These are phyloP conservation scores for Musa itinerans DNA, from an alignment of 176 grass and related monocot genomes.

Conservation along the genomic window DNA sequence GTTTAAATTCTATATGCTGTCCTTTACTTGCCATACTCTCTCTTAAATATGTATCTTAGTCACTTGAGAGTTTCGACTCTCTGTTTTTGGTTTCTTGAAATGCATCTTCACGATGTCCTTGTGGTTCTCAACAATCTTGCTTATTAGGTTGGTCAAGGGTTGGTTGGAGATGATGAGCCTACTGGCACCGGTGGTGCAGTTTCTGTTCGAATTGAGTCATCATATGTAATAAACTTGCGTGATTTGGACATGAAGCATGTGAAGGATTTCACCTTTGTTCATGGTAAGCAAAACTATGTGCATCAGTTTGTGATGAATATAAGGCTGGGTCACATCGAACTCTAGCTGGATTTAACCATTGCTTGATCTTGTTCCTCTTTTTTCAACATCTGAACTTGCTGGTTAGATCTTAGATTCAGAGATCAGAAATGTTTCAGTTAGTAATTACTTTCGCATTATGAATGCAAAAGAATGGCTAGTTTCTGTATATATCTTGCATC, in stretches of 20 bases:
- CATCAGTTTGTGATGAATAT: not conserved
- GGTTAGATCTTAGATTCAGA: not conserved
- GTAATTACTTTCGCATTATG: not conserved
- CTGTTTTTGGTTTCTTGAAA: not conserved
- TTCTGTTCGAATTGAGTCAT: conserved; percentile 66
- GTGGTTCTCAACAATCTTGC: not conserved
- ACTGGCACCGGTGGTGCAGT: conserved; percentile 32
- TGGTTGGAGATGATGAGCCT: conserved; percentile 85
- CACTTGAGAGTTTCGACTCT: not conserved
- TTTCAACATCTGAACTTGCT: not conserved
- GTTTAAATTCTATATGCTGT: not conserved
- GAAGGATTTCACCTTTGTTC: conserved; percentile 92
- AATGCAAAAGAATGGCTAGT: not conserved
- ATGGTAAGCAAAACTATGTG: conserved; percentile 52
- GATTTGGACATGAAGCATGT: conserved; percentile 74
- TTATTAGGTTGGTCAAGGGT: conserved; percentile 63
- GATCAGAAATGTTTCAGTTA: not conserved
- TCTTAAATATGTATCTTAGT: not conserved
- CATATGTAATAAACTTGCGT: conserved; percentile 74
- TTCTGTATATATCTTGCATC: not conserved
- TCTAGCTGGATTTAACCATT: not conserved
- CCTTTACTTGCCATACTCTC: not conserved
- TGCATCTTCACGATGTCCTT: not conserved
- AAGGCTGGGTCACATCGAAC: not conserved
- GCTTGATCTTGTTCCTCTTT: not conserved